Percentiles rank a stretch among this genome's conserved stretches.
Conservation (phyloP, 2,329 filamentous ascomycete species). For the Penicillium glabrum region DNA sequence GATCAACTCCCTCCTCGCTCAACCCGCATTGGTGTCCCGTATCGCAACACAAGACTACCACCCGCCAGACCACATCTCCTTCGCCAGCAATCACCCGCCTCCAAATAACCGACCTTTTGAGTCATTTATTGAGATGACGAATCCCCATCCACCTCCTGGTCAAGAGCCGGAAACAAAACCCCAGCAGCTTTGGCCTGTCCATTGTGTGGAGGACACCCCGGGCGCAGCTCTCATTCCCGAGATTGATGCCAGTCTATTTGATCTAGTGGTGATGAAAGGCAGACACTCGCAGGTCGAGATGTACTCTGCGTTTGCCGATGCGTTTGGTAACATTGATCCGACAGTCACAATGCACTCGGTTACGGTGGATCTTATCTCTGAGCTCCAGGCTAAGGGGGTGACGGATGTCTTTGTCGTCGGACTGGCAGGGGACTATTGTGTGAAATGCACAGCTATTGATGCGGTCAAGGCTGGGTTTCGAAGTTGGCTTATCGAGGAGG, state of each 20-base stretch:
- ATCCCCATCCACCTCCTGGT: conserved; percentile 33
- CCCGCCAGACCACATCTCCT: conserved; percentile 79
- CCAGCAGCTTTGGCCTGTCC: conserved; percentile 80
- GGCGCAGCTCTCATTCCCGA: conserved; percentile 75
- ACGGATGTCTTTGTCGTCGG: conserved; percentile 85
- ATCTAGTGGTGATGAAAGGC: conserved; percentile 76
- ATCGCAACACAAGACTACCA: conserved; percentile 94
- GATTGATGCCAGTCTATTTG: conserved; percentile 60
- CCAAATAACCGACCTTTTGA: conserved; percentile 67
- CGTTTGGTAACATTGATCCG: conserved; percentile 58
- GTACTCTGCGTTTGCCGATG: conserved; percentile 89
- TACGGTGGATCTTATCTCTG: conserved; percentile 59
- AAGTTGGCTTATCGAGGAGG: conserved; percentile 76
- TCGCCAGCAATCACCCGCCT: conserved; percentile 72
- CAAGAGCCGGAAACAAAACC: conserved; percentile 63
- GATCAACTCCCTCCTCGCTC: conserved; percentile 72
- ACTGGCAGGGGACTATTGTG: conserved; percentile 86
- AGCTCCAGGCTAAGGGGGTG: conserved; percentile 59
- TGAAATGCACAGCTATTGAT: conserved; percentile 77
- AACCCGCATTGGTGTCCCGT: conserved; percentile 67
- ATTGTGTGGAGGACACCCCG: conserved; percentile 75
- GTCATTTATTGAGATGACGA: conserved; percentile 61
- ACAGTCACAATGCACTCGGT: conserved; percentile 34
- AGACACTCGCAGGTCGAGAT: conserved; percentile 75
- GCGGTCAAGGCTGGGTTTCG: conserved; percentile 72